phyloP scores from a whole-genome alignment of 2,329 filamentous ascomycete genomes.

The Magnaporthiopsis incrustans region DNA sequence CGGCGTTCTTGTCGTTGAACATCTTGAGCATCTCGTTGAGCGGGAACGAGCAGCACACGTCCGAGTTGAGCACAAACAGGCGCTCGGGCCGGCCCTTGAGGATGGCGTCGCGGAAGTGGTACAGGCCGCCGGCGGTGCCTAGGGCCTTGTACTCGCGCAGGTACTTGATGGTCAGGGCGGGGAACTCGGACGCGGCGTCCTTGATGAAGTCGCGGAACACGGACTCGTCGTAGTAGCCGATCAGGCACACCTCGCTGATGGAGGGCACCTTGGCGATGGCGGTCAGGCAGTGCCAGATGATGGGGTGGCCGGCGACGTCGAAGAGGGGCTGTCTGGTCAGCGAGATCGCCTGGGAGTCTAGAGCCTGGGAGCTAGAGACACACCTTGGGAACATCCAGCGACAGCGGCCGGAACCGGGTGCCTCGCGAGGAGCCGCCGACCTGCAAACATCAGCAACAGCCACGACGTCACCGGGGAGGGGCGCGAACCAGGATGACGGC shows the following conservation, averaged over 20 bases:
- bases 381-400: conserved; percentile 92
- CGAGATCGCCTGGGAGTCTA: no score
- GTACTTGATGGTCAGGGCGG: conserved; percentile 85
- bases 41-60: conserved; percentile 98
- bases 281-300: conserved; percentile 95
- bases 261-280: conserved; percentile 84
- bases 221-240: conserved; percentile 96
- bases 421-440: conserved; percentile 93
- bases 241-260: conserved; percentile 92
- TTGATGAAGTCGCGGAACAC: conserved; percentile 99
- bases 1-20: conserved; percentile 90
- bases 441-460: conserved; percentile 34
- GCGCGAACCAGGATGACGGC: conserved; percentile 79
- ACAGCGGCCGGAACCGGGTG: conserved; percentile 89
- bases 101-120: conserved; percentile 98
- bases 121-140: conserved; percentile 90
- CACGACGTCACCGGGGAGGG: conserved; percentile 11
- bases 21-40: conserved; percentile 91
- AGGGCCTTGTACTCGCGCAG: conserved; percentile 95
- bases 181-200: conserved; percentile 75
- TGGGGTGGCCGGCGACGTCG: conserved; percentile 95
- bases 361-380: conserved; percentile 15
- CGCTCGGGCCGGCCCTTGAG: conserved; percentile 91
- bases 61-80: conserved; percentile 95
- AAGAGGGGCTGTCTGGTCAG: conserved; percentile 81